Base-by-base conservation (phyloP, 2,329 filamentous ascomycete genomes). In the Huntiella moniliformis region DNA sequence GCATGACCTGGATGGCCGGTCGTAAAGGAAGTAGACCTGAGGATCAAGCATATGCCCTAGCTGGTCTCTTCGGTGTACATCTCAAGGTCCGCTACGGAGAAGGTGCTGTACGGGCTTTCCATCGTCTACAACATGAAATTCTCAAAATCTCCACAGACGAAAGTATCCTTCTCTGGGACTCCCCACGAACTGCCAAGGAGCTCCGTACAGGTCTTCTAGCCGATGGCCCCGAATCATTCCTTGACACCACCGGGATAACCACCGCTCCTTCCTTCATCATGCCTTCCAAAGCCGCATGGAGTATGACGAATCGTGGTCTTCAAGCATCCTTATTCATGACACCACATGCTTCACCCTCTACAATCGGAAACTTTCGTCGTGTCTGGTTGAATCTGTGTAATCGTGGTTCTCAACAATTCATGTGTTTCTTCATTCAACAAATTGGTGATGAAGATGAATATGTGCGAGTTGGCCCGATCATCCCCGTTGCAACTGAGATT, bases 41-140 rank as follows among this genome's bases (percentile, higher is more conserved):
- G 34, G 58, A 61, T 45, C 42, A 52, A 13, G 57, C 58, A 0
- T 61, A 60, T 47, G 56, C 56, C n/a, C 46, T 61, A 1, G 42
- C 61, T 3, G 59, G 59, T 0, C 31, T 60, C 1, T 60, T 61
- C 31, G 52, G 53, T 22, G 50, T 61, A 16, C 56, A 54, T 16
- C 58, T 61, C 52, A 53, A 58, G 4, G 41, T 60, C 35, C 50
- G 60, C 2, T 59, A 60, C 17, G 58, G 59, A 5, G 59, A 61
- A 42, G 57, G 58, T 11, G 42, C 38, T 5, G 51, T 51, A 36
- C 42, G 40, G 8, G 55, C 57, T 1, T 60, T 59, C 38, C 35
- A 52, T 31, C 47, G 57, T 11, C 53, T 60, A 1, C 55, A 58
- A 44, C 48, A 56, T 12, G 54, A 56, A 17, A 60, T 61, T 16